Base-by-base conservation (phyloP, 108 stramenopile species). In the Stephanodiscus minutulus region DNA sequence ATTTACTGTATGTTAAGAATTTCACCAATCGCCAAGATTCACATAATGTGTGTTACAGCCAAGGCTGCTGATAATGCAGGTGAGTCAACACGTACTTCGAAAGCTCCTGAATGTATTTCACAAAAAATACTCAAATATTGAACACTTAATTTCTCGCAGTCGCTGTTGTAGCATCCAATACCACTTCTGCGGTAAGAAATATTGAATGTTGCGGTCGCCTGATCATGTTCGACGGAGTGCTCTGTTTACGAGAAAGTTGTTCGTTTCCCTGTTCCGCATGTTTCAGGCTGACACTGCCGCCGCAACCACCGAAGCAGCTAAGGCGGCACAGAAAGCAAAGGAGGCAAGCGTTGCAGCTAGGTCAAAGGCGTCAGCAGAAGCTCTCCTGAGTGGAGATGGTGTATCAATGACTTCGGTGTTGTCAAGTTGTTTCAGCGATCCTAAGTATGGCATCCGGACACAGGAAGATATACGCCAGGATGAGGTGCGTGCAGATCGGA, bases 331-430 rank as follows among this genome's bases (percentile, higher is more conserved):
- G 52, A 89, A 86, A 48, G 93, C 93, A 33, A 86, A 89, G 9
- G 84, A 89, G 52, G 87, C 89, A 27, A 86, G 88, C 7, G 64
- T 66, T 17, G 71, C 76, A 15, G 74, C 81, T n/a, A 73, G 72
- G 50, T 74, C 81, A 13, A 81, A 81, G 41, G 80, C 82, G 18
- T 74, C 82, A 17, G 73, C 85, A 31, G 82, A 84, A 65, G 80
- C 75, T 54, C 27, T 94, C 9, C 66, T 91, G 39, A 87, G 88
- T 55, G 93, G 90, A 27, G 89, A 90, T 81, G 93, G 93, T 44
- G 58, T 43, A 31, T 55, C 74, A 17, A 87, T 91, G 82, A 83
- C 83, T 57, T 76, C 79, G 12, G 73, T 88, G 15, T 49, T 90
- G 29, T 70, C 84, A 1, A 60, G 52, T 29, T 94, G 93, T 60